A percentile compares a stretch with the other conserved stretches of the same genome.
Conservation (phyloP, 2,329 filamentous ascomycete species). For the Pseudocercospora vitis region DNA sequence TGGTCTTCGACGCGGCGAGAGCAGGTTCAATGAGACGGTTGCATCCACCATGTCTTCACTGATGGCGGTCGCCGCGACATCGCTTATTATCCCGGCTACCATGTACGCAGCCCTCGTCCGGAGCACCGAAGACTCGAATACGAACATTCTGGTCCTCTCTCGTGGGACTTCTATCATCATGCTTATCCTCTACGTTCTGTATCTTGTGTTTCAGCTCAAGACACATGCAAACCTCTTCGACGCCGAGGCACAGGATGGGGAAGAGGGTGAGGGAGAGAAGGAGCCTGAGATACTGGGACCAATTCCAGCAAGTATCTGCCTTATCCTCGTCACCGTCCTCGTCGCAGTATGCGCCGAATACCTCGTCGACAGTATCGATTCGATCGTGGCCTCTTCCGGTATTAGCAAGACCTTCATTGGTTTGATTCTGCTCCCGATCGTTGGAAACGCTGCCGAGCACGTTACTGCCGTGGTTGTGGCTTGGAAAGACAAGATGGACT, state of each 20-base stretch:
- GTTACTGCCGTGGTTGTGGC: conserved; percentile 57
- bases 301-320: conserved; percentile 46
- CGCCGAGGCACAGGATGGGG: conserved; percentile 38
- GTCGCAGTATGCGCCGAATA: conserved; percentile 55
- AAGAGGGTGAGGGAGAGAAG: conserved; percentile 35
- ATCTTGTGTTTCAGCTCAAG: conserved; percentile 57
- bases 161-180: conserved; percentile 56
- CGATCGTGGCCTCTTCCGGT: conserved; percentile 52
- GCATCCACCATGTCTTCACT: conserved; percentile 72
- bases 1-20: conserved; percentile 47
- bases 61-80: conserved; percentile 57
- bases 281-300: conserved; percentile 48
- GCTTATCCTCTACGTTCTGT: conserved; percentile 54
- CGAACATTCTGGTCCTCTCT: conserved; percentile 52
- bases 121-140: conserved; percentile 44
- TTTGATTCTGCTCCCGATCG: conserved; percentile 57
- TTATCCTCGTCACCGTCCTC: conserved; percentile 51
- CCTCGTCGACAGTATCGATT: conserved; percentile 56
- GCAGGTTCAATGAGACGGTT: conserved; percentile 68
- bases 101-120: conserved; percentile 50
- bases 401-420: conserved; percentile 60
- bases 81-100: conserved; percentile 55
- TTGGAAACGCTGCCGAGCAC: conserved; percentile 59
- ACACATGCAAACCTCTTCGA: conserved; percentile 52
- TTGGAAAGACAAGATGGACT: conserved; percentile 59